These are phyloP conservation scores for Cladophialophora carrionii DNA, from an alignment of 2,329 filamentous ascomycete genomes.

Conservation along the genomic window DNA sequence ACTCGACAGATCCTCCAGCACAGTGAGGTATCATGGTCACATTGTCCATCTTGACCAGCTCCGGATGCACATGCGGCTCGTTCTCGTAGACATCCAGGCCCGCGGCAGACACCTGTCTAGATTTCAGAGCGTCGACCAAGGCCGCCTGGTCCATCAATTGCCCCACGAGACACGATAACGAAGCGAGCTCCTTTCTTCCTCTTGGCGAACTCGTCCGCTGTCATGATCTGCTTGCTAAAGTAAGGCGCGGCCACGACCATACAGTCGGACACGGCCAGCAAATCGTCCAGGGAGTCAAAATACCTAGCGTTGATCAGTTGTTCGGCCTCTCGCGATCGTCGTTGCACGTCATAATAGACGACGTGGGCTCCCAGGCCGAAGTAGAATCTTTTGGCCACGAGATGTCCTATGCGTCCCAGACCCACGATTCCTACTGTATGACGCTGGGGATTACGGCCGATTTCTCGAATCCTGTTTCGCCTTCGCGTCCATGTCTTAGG, in stretches of 20 bases:
- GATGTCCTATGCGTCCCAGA: not conserved
- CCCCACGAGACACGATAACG: not conserved
- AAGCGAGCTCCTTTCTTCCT: not conserved
- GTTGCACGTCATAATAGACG: not conserved
- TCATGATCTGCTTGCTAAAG: not conserved
- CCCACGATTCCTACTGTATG: not conserved
- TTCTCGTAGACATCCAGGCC: constrained; percentile 22
- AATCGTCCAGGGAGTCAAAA: not conserved
- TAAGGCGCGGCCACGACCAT: not conserved
- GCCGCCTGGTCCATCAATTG: constrained; percentile 21
- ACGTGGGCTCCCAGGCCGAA: not conserved
- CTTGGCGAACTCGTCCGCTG: not conserved
- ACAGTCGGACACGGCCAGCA: not conserved
- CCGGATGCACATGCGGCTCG: constrained; percentile 15
- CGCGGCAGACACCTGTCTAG: constrained; percentile 10
- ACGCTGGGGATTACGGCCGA: not conserved
- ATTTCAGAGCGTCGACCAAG: constrained; percentile 15
- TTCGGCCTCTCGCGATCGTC: not conserved
- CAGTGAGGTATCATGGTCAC: constrained; percentile 48
- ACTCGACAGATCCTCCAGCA: constrained; percentile 47
- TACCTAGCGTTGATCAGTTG: not conserved
- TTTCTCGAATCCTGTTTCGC: not conserved
- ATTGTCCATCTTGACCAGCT: constrained; percentile 47
- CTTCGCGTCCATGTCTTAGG: not conserved
- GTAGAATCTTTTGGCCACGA: not conserved